Conservation (phyloP, 2,329 filamentous ascomycete species). For the Fusarium equiseti region DNA sequence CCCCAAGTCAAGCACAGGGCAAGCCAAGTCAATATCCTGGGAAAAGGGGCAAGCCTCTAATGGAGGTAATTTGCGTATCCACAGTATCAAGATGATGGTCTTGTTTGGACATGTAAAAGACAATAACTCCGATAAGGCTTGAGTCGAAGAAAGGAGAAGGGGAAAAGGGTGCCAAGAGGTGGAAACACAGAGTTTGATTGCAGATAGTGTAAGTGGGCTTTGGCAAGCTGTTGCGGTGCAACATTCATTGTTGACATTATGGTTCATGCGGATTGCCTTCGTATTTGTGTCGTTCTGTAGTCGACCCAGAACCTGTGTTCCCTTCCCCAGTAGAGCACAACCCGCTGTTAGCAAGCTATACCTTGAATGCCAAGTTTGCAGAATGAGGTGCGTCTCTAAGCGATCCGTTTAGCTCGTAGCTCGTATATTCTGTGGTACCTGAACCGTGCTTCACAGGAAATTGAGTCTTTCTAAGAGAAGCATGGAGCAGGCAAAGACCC, state of each 20-base stretch:
- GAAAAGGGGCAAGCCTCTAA: conserved; percentile 44
- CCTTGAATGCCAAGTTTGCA: conserved; percentile 7
- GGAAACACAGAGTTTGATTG: conserved; percentile 34
- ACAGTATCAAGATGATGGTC: conserved; percentile 45
- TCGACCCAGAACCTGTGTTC: neutral
- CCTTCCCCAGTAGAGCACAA: neutral
- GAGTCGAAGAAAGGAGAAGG: conserved; percentile 19
- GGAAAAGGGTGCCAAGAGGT: conserved; percentile 13
- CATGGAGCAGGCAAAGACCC: conserved; percentile 36
- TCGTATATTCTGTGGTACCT: conserved; percentile 23
- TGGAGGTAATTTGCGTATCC: conserved; percentile 45
- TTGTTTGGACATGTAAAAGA: conserved; percentile 28
- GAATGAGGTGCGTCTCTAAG: conserved; percentile 26
- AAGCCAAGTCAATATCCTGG: conserved; percentile 34
- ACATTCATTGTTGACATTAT: conserved; percentile 5
- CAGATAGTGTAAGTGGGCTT: conserved; percentile 26
- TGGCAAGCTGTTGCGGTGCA: conserved; percentile 22
- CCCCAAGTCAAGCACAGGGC: conserved; percentile 34
- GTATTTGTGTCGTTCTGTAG: conserved; percentile 1
- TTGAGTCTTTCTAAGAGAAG: conserved; percentile 14
- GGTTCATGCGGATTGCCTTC: conserved; percentile 3
- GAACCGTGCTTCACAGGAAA: conserved; percentile 26
- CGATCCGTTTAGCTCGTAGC: conserved; percentile 22
- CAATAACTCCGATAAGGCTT: conserved; percentile 11
- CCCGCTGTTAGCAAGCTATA: neutral